Base-by-base conservation (phyloP, 352 stramenopile species). In the Pythium aquatile region DNA sequence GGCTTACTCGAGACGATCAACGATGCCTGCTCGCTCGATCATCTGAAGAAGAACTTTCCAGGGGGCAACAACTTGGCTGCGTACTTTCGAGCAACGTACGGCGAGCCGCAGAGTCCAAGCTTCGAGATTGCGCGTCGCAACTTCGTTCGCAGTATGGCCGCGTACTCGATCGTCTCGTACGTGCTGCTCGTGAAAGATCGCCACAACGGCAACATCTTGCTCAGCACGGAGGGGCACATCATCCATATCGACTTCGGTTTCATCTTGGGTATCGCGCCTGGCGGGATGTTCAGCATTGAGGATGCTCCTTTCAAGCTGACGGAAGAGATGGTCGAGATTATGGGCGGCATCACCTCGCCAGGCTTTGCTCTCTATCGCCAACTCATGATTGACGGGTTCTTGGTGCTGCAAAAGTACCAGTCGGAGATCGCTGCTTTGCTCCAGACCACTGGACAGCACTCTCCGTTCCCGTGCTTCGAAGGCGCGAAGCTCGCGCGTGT, bases 211-310 rank as follows among this genome's bases (percentile, higher is more conserved):
- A 99, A 99, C 75, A 98, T 99, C 30, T 90, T 99, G 80, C 91
- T 99, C 55, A 96, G 97, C 72, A 94, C 85, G 3, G 79, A 94
- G 39, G 97, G 97, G 7, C 94, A 97, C 66, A 79, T 99, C 39
- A 97, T 99, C 65, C 96, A 99, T 79, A 99, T 99, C 71, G 97
- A 99, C 72, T 99, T 99, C 78, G 97, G 97, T 10, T 99, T 99
- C 75, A 97, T 99, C 42, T 87, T 99, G 59, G 96, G 95, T 14
- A 98, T 98, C 75, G 96, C 91, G n/a, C 97, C 97, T 13, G 97
- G 97, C 53, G 94, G 98, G 24, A 96, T 98, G 73, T 99, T 99
- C 61, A 97, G 83, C 40, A 85, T 99, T 13, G 97, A 99, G 76
- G 93, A 97, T 55, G 96, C 97, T 17, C 97, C 97, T n/a, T 99